These are phyloP conservation scores for Eutrema salsugineum DNA, from an alignment of 441 rosid genomes.

Conservation along the genomic window DNA sequence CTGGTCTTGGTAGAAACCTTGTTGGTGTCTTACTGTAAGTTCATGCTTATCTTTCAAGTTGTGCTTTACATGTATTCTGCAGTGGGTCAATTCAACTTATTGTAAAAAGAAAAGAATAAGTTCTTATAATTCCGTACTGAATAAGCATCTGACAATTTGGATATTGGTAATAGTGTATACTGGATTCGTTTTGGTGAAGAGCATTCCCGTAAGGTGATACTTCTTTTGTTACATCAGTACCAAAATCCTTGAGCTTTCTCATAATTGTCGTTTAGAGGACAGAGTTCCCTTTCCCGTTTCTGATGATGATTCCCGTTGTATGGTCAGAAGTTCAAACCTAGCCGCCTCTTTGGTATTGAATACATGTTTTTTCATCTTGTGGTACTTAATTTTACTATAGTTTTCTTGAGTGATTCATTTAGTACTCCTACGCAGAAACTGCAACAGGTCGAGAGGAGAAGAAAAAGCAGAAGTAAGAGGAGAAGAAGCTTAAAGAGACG, in stretches of 20 bases:
- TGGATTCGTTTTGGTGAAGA: constrained; percentile 89
- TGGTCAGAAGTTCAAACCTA: constrained; percentile 76
- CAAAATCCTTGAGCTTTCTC: neutral
- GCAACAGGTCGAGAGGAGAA: too few relatives aligned
- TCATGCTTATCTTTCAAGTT: too few relatives aligned
- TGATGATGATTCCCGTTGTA: constrained; percentile 16
- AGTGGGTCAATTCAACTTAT: neutral
- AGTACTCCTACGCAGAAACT: neutral
- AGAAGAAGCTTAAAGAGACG: too few relatives aligned
- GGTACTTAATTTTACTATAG: constrained; percentile 40
- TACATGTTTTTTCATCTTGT: constrained; percentile 92
- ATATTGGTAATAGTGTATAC: constrained; percentile 79
- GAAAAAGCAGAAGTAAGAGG: too few relatives aligned
- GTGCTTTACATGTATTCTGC: neutral
- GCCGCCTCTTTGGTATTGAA: constrained; percentile 76
- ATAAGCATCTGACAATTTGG: constrained; percentile 68
- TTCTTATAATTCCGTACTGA: constrained; percentile 10
- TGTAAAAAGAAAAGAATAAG: neutral
- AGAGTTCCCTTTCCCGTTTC: neutral
- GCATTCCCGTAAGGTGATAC: constrained; percentile 64
- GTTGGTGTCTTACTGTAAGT: constrained; percentile 75
- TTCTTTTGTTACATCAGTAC: neutral
- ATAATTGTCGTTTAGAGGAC: neutral
- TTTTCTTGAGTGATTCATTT: neutral
- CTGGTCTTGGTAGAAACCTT: constrained; percentile 71